phyloP scores from a whole-genome alignment of 1,139 yeast genomes.

The Pichiaceae sp. region DNA sequence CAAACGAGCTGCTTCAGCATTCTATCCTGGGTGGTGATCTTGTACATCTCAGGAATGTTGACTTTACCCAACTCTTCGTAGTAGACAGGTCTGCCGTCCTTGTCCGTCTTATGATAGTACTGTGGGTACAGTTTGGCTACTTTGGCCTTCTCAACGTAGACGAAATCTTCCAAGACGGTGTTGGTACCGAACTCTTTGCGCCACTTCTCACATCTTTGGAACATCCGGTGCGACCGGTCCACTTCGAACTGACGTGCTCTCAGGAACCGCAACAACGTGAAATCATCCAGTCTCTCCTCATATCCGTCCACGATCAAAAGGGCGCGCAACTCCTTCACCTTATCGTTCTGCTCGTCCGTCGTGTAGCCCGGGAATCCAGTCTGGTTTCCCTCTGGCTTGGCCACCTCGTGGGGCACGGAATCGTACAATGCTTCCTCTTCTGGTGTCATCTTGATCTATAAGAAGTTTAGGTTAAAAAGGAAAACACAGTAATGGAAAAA shows the following conservation, averaged over 20 bases:
- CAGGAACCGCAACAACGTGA: slow-evolving; percentile 75
- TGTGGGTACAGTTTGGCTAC: slow-evolving; percentile 92
- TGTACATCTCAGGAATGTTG: slow-evolving; percentile 83
- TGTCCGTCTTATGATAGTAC: slow-evolving; percentile 94
- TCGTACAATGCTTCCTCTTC: slow-evolving; percentile 15
- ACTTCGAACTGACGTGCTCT: slow-evolving; percentile 94
- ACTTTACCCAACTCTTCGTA: slow-evolving; percentile 90
- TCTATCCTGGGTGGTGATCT: slow-evolving; percentile 89
- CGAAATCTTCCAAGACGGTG: slow-evolving; percentile 78
- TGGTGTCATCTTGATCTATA: slow-evolving; percentile 10
- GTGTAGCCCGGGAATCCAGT: slow-evolving; percentile 82
- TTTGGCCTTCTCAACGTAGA: slow-evolving; percentile 80
- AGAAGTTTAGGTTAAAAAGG: neutral
- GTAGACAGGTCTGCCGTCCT: slow-evolving; percentile 94
- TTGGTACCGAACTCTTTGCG: slow-evolving; percentile 79
- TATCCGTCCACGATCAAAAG: slow-evolving; percentile 58
- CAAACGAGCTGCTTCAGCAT: slow-evolving; percentile 93
- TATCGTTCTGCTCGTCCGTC: slow-evolving; percentile 57
- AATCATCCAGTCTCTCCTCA: slow-evolving; percentile 73
- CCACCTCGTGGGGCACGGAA: slow-evolving; percentile 34
- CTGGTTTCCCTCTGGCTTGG: slow-evolving; percentile 45
- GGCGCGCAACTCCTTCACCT: slow-evolving; percentile 49
- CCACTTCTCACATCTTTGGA: slow-evolving; percentile 83
- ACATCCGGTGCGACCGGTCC: slow-evolving; percentile 74
- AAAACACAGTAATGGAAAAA: neutral